A percentile compares a stretch with the other conserved stretches of the same genome.
These are phyloP conservation scores for Trifolium repens DNA, from an alignment of 306 rosid species.

Conservation along the genomic window DNA sequence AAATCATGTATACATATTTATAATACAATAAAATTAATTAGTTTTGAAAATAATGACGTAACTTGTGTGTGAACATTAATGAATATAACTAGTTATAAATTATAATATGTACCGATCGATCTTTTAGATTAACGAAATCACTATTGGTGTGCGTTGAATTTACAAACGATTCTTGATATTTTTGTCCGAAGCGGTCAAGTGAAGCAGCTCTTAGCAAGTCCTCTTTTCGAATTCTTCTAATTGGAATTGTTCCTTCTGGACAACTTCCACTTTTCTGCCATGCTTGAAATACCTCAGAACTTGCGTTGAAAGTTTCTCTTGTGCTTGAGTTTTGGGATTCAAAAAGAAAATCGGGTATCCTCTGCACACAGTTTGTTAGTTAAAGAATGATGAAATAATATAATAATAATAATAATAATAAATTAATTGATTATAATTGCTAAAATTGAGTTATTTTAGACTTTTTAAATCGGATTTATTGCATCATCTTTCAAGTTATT, in stretches of 20 bases:
- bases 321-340: constrained; percentile 27
- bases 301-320: neutral
- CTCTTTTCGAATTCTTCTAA: constrained; percentile 54
- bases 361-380: constrained; percentile 44
- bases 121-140: neutral
- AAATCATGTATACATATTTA: too few relatives aligned
- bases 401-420: neutral
- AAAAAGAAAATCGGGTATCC: constrained; percentile 42
- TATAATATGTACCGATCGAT: neutral
- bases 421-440: neutral
- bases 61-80: neutral
- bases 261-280: constrained; percentile 77
- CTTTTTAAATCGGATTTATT: neutral
- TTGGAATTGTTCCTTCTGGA: constrained; percentile 69
- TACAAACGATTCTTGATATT: constrained; percentile 16
- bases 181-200: constrained; percentile 51
- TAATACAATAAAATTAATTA: too few relatives aligned
- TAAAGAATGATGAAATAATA: neutral
- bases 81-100: neutral
- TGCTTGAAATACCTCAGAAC: constrained; percentile 37
- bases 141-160: constrained; percentile 9
- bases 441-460: neutral
- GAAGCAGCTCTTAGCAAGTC: constrained; percentile 55
- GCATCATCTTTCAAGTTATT: too few relatives aligned
- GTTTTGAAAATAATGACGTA: neutral